Conservation (phyloP, 306 rosid species). For the Notholithocarpus densiflorus region DNA sequence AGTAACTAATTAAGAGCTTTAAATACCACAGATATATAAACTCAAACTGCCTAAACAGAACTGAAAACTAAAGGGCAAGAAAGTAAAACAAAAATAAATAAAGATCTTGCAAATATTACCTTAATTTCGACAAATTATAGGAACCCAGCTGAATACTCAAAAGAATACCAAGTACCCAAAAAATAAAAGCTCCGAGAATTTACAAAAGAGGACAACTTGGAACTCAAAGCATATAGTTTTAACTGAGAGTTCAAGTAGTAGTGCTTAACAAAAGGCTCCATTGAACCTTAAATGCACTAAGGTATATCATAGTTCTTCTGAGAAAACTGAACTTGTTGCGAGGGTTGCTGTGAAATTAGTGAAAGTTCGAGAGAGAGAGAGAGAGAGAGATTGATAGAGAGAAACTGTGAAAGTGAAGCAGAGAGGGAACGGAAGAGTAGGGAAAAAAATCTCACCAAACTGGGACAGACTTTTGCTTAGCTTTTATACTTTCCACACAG, state of each 20-base stretch:
- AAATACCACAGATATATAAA: slow-evolving; percentile 8
- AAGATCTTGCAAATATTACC: slow-evolving; percentile 58
- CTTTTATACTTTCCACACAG: slow-evolving; percentile 18
- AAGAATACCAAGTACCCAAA: slow-evolving; percentile 5
- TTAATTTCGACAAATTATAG: slow-evolving; percentile 64
- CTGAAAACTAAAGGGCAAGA: neutral
- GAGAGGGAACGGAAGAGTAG: neutral
- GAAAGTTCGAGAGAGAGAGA: slow-evolving; percentile 4
- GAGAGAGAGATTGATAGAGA: slow-evolving; percentile 8
- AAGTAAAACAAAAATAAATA: neutral
- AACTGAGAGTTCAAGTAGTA: slow-evolving; percentile 14
- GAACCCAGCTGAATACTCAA: slow-evolving; percentile 25
- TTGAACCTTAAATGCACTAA: slow-evolving; percentile 35
- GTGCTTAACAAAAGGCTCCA: slow-evolving; percentile 24
- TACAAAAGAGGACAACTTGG: neutral
- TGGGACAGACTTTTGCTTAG: slow-evolving; percentile 16
- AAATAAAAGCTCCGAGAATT: slow-evolving; percentile 11
- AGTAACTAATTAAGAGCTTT: slow-evolving; percentile 22
- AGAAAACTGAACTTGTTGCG: slow-evolving; percentile 26
- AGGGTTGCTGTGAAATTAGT: slow-evolving; percentile 21
- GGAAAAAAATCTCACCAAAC: slow-evolving; percentile 11
- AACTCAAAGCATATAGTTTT: slow-evolving; percentile 1
- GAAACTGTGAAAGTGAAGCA: neutral
- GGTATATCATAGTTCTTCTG: slow-evolving; percentile 32
- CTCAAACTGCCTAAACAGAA: slow-evolving; percentile 23